Conservation (phyloP, 2,329 filamentous ascomycete genomes). For the Tolypocladium endophyticum region DNA sequence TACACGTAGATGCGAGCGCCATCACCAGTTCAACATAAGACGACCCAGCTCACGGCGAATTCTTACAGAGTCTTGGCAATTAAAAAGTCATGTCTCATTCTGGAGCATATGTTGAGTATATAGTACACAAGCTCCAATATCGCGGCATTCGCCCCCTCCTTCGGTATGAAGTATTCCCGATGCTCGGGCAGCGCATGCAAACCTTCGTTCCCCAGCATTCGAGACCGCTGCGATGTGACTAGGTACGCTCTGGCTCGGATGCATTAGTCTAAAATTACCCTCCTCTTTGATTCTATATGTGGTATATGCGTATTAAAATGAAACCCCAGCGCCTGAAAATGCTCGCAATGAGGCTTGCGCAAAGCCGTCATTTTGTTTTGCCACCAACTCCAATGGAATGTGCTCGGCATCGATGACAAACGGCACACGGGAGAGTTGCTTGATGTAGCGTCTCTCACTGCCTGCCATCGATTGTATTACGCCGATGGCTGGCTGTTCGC, state of each 20-base stretch:
- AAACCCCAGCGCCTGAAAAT: neutral
- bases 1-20: neutral
- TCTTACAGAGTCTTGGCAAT: neutral
- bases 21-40: neutral
- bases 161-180: neutral
- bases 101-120: neutral
- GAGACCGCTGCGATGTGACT: neutral
- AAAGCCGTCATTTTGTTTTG: neutral
- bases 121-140: neutral
- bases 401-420: neutral
- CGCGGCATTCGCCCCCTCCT: neutral
- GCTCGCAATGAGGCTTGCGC: neutral
- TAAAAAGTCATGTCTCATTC: neutral
- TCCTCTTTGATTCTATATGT: neutral
- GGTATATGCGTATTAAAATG: neutral
- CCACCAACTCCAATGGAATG: neutral
- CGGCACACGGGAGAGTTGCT: neutral
- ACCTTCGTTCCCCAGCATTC: neutral
- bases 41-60: neutral
- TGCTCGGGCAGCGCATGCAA: neutral
- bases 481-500: neutral
- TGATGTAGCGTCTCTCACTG: neutral
- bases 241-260: neutral
- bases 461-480: neutral
- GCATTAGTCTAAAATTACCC: neutral